Conservation (phyloP, 2,329 filamentous ascomycete genomes). For the Epichloe uncinata region DNA sequence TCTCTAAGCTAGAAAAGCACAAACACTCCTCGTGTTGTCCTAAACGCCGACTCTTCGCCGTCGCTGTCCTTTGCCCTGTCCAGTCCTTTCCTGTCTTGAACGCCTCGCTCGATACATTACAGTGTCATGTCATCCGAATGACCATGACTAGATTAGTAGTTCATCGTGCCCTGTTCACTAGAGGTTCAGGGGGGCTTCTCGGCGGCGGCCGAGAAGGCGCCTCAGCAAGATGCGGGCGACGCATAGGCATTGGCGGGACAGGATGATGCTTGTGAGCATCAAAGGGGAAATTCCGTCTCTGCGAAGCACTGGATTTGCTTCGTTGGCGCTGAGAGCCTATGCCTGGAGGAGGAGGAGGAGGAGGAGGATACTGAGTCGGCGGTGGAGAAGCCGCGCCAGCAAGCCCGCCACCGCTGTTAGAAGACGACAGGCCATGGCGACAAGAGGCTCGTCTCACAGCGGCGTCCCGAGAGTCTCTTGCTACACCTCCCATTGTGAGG, state of each 20-base stretch:
- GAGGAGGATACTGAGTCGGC: conserved; percentile 16
- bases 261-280: conserved; percentile 8
- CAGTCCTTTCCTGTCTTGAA: no score
- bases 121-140: not conserved
- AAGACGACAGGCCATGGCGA: conserved; percentile 6
- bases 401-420: not conserved
- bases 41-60: not conserved
- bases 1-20: no score
- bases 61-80: not conserved
- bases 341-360: conserved; percentile 6
- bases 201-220: not conserved
- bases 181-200: conserved; percentile 15
- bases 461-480: conserved; percentile 2
- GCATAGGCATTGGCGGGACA: conserved; percentile 15
- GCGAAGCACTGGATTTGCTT: not conserved
- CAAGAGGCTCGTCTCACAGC: conserved; percentile 1
- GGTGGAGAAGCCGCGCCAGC: conserved; percentile 2
- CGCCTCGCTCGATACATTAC: not conserved
- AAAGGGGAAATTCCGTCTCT: not conserved
- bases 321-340: not conserved
- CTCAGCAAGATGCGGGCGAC: conserved; percentile 9
- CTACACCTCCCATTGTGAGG: conserved; percentile 23
- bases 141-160: not conserved
- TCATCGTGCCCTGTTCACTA: conserved; percentile 18
- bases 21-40: not conserved